These are phyloP conservation scores for Bonia amplexicaulis DNA, from an alignment of 176 grass and related monocot species.

Conservation along the genomic window DNA sequence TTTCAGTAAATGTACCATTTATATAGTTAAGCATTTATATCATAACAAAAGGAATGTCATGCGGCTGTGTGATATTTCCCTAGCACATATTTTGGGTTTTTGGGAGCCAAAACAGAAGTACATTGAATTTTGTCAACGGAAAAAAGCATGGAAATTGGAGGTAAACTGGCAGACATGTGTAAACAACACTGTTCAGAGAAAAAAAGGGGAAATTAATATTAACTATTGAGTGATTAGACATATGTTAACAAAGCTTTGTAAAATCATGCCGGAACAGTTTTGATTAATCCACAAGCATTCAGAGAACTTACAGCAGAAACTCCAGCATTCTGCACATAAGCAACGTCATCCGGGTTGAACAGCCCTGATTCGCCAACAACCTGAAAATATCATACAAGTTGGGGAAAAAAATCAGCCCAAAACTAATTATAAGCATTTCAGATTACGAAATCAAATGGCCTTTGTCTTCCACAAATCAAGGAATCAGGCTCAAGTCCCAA, in stretches of 20 bases:
- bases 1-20: background rate
- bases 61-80: background rate
- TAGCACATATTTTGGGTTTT: background rate
- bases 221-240: background rate
- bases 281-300: background rate
- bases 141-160: background rate
- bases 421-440: background rate
- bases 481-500: background rate
- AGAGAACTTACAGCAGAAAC: conserved; percentile 66
- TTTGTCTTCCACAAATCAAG: background rate
- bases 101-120: background rate
- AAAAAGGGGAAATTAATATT: background rate
- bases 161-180: background rate
- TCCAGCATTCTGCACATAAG: conserved; percentile 79
- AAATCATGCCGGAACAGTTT: background rate
- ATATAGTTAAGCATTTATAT: background rate
- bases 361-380: conserved; percentile 87
- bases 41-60: background rate
- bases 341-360: conserved; percentile 70
- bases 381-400: conserved; percentile 33
- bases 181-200: background rate
- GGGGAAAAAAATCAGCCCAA: background rate
- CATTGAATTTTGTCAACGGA: background rate
- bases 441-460: background rate
- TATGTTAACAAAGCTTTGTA: background rate